Evolutionary conservation across 2,329 filamentous ascomycete species (phyloP), one percentile per base, ranked within the genome.

Genomic region (Fusarium verticillioides): DNA sequence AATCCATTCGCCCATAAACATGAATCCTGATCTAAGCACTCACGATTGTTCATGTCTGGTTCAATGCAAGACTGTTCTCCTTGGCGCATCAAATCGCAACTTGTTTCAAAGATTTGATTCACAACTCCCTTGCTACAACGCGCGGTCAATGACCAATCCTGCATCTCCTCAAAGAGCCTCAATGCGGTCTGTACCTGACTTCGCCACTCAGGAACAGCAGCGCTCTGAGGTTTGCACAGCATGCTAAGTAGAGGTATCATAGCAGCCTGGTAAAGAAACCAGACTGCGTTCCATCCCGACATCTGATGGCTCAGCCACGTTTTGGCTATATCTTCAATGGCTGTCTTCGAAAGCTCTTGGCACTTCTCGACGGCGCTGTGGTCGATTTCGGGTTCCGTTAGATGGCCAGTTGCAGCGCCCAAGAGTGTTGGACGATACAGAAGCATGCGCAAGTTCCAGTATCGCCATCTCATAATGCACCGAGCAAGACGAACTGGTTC

Each of bases 221-320:
- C 16, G 4, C 32, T 63, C 18, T 61, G 56, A 12, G 61, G 43
- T 13, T 50, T 58, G 56, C 61, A 61, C 1, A 63, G 13, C 43
- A 63, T 37, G 26, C 61, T 63, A 10, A 63, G 26, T 1, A 63
- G 36, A 1, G 61, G 61, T 28, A 61, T 63, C 61, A 63, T 63
- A 12, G 26, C 19, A 15, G 61, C 61, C 28, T 63, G 61, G 36
- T 63, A 63, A n/a, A 63, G 43, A 7, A 39, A 37, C 61, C 61
- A 63, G n/a, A 63, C 61, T 11, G 61, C 61, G 30, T 63, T 63
- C 61, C 61, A 63, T 5, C 61, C 56, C 4, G 61, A 63, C 56
- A 63, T 63, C 36, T 63, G 61, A 28, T 63, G n/a, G 6, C 8
- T 49, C 10, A 23, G 28, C 61, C 61, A 63, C 2, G 36, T 37